These are phyloP conservation scores for Hymenoscyphus scutula DNA, from an alignment of 2,329 filamentous ascomycete species.

Conservation along the genomic window DNA sequence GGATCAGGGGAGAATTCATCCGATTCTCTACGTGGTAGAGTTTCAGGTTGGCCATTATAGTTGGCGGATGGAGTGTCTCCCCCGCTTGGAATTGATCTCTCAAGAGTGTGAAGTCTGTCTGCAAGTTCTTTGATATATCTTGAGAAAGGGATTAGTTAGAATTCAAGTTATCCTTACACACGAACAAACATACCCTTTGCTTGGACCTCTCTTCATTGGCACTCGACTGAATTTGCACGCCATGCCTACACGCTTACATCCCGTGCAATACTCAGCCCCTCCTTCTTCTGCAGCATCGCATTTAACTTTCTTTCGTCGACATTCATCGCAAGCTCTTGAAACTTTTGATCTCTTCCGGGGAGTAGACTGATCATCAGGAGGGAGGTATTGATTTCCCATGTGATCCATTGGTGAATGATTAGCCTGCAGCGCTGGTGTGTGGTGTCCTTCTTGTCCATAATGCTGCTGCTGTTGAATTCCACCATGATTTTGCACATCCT, in stretches of 20 bases:
- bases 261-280: slow-evolving; percentile 72
- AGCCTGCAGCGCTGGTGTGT: slow-evolving; percentile 24
- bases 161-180: background rate
- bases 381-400: slow-evolving; percentile 46
- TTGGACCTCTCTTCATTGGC: slow-evolving; percentile 84
- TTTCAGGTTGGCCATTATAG: slow-evolving; percentile 41
- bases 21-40: slow-evolving; percentile 38
- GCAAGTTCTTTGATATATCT: slow-evolving; percentile 91
- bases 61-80: slow-evolving; percentile 42
- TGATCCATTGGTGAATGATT: slow-evolving; percentile 31
- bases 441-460: slow-evolving; percentile 34
- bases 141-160: slow-evolving; percentile 16
- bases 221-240: slow-evolving; percentile 81
- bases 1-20: slow-evolving; percentile 54
- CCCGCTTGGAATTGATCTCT: slow-evolving; percentile 66
- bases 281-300: slow-evolving; percentile 79
- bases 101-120: slow-evolving; percentile 77
- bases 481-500: slow-evolving; percentile 38
- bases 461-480: slow-evolving; percentile 38
- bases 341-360: slow-evolving; percentile 81
- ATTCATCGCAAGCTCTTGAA: slow-evolving; percentile 85
- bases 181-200: slow-evolving; percentile 68
- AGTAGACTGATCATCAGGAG: slow-evolving; percentile 44
- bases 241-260: slow-evolving; percentile 74
- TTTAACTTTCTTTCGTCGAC: slow-evolving; percentile 83